Evolutionary conservation across 2,329 filamentous ascomycete species (phyloP).

Genomic region (Pseudogymnoascus sp.): DNA sequence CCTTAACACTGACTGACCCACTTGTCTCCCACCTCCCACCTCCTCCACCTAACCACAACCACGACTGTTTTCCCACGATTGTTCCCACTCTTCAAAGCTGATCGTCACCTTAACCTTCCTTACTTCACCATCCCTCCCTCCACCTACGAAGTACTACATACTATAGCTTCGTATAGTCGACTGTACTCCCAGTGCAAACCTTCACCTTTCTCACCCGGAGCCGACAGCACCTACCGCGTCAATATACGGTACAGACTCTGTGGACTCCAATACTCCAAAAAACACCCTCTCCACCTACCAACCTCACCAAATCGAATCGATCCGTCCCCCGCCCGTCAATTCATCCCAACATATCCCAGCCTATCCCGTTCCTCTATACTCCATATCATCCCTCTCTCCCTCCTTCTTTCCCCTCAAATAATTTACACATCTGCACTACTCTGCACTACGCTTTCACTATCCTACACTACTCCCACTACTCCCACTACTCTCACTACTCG

Average conservation of each 20-base stretch:
- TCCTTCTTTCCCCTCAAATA: constrained; percentile 18
- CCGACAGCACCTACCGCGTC: not conserved
- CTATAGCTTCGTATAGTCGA: not conserved
- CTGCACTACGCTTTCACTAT: constrained; percentile 15
- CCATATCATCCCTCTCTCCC: constrained; percentile 17
- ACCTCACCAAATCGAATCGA: constrained; percentile 10
- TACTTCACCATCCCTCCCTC: not conserved
- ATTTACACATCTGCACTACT: constrained; percentile 15
- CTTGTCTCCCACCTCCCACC: not conserved
- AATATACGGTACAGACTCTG: too few relatives aligned
- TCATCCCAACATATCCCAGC: constrained; percentile 11
- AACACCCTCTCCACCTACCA: not conserved
- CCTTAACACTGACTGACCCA: not conserved
- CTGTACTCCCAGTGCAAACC: not conserved
- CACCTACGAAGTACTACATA: too few relatives aligned
- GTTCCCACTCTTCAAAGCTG: not conserved
- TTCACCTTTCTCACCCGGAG: not conserved
- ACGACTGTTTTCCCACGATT: not conserved
- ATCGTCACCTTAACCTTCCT: not conserved
- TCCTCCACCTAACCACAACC: not conserved
- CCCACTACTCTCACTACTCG: too few relatives aligned
- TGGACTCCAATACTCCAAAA: not conserved
- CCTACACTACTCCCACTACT: not conserved
- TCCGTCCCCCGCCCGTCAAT: not conserved
- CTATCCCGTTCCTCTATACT: constrained; percentile 7